Conservation (phyloP, 2,329 filamentous ascomycete genomes). For the Aureobasidium sp. region DNA sequence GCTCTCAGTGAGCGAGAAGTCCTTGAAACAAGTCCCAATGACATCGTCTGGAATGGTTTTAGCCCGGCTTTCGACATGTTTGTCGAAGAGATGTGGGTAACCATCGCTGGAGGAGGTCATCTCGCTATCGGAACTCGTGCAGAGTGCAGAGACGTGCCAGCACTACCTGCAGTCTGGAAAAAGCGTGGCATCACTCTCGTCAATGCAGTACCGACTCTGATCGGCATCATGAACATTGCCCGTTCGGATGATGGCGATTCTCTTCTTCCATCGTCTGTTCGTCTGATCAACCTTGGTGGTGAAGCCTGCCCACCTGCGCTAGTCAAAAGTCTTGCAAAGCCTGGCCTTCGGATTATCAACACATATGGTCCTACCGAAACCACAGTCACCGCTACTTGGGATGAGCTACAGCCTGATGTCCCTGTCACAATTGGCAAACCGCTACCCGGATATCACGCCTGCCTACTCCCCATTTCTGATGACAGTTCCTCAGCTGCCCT, state of each 20-base stretch:
- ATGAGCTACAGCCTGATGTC: neutral
- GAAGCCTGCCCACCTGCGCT: neutral
- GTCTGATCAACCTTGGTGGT: neutral
- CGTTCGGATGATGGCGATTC: neutral
- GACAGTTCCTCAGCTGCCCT: neutral
- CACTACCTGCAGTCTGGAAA: neutral
- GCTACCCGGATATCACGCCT: neutral
- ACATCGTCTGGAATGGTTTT: neutral
- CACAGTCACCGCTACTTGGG: neutral
- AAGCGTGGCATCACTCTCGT: neutral
- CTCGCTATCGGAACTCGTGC: neutral
- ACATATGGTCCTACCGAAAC: conserved; percentile 2
- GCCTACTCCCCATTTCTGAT: neutral
- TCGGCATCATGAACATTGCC: neutral
- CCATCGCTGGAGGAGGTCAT: neutral
- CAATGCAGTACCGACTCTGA: neutral
- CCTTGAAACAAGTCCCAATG: neutral
- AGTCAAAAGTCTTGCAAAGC: neutral
- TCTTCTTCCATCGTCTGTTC: neutral
- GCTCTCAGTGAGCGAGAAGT: neutral
- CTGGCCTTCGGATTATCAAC: neutral
- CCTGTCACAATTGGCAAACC: neutral
- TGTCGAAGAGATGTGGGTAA: conserved; percentile 2
- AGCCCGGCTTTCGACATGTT: conserved; percentile 3
- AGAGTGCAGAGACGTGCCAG: neutral